Base-by-base conservation (phyloP, 345 rosid genomes). In the Linum trigynum region DNA sequence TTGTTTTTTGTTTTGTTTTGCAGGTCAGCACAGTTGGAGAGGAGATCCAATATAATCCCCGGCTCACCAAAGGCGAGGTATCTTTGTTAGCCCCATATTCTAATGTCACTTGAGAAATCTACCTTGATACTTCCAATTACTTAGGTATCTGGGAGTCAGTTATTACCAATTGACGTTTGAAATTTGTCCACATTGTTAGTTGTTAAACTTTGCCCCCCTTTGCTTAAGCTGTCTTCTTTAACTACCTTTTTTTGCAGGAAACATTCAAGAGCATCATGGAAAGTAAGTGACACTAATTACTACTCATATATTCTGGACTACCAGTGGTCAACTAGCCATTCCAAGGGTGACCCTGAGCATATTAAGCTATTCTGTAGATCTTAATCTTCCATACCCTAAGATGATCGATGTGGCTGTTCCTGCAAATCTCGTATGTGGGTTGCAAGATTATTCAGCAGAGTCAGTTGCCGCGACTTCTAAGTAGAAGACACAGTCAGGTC, bases 11-110 rank as follows among this genome's bases (percentile, higher is more conserved):
- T 9, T 23, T 23, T 65, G 48, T 32, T 63, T 12, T 72, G 74
- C 79, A 94, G 99, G 92, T 88, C 6, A 94, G 95, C 77, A 85
- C 97, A 16, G 96, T 94, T 38, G 96, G 84, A 78, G 99, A 94
- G 77, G 97, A 94, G 82, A 79, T 82, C 75, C 79, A 70, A 55
- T 78, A 81, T 62, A 94, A 94, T 70, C 88, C 87, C 5, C 88
- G 99, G 61, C 69, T 94, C 53, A 84, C 91, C 2, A 94, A 94
- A 74, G 91, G 90, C 77, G 79, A 85, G 95, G 95, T 84, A 72
- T 67, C 68, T 63, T 42, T 62, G 35, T 17, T 10, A 12, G 50
- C 41, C 41, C 3, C 48, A 61, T n/a, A 38, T 61, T 39, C 41
- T 39, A 7, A n/a, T 61, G 14, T 14, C 9, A 11, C n/a, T 11